Evolutionary conservation across 768 basidiomycete genomes (phyloP).

Genomic region (Mycena albidolilacea): DNA sequence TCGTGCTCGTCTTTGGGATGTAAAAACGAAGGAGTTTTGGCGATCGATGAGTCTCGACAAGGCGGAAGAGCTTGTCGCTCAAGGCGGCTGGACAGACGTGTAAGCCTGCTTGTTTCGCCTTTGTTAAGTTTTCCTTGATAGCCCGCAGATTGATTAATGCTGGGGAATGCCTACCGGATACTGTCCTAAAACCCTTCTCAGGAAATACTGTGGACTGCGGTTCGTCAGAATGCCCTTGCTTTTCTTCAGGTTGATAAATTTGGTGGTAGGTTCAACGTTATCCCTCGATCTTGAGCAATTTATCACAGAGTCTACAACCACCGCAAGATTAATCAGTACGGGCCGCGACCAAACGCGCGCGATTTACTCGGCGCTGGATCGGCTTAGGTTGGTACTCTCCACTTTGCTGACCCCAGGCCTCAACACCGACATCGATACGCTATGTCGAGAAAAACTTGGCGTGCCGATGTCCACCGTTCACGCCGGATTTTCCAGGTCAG

Average conservation of each 20-base stretch:
- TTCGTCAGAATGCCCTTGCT: conserved; percentile 30
- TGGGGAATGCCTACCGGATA: conserved; percentile 43
- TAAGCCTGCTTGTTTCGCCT: conserved; percentile 48
- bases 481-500: conserved; percentile 68
- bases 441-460: conserved; percentile 73
- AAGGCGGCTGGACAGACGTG: conserved; percentile 85
- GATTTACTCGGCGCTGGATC: conserved; percentile 64
- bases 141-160: conserved; percentile 41
- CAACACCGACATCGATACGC: conserved; percentile 77
- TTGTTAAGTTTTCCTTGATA: not conserved
- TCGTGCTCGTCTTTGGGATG: conserved; percentile 90
- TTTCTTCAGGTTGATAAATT: conserved; percentile 6
- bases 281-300: conserved; percentile 67
- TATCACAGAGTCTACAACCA: conserved; percentile 61
- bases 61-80: conserved; percentile 78
- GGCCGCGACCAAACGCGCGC: conserved; percentile 57
- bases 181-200: conserved; percentile 46
- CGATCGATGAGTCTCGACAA: conserved; percentile 85
- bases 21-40: conserved; percentile 86
- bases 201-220: conserved; percentile 34
- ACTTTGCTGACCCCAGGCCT: conserved; percentile 78
- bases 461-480: conserved; percentile 55
- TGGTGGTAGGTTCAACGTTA: conserved; percentile 61
- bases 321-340: conserved; percentile 68
- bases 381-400: conserved; percentile 74